Evolutionary conservation across 73 alveolate genomes (phyloP), one percentile per base, ranked within the genome.

Genomic region (Uronychia setigera): DNA sequence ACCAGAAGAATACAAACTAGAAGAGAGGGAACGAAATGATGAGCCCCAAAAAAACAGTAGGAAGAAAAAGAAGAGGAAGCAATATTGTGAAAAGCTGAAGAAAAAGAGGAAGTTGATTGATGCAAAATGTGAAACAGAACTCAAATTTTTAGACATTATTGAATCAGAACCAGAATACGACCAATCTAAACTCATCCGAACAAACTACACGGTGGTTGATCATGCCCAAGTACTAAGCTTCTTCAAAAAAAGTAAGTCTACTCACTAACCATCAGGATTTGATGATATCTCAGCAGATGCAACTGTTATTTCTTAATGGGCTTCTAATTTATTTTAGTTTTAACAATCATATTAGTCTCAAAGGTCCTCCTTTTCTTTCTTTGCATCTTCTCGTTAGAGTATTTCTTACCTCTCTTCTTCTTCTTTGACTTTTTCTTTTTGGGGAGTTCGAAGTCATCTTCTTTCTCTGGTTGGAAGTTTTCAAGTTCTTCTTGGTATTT

Each of bases 371-470:
- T 46, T 46, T 19, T 46, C 19, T 19, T 19, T 19, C 19, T 46
- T 19, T 46, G 67, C 67, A n/a, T n/a, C n/a, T n/a, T n/a, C n/a
- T n/a, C n/a, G n/a, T n/a, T 1, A 29, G 32, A 29, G 1, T 27
- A 1, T 29, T 76, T n/a, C 58, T 1, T 76, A 76, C 81, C 81
- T 32, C 67, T 46, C 67, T 19, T 46, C 67, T 19, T 46, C 67
- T 30, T 80, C 33, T 34, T 25, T 57, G 0, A 58, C 86, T n/a
- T 58, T 58, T 27, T 34, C 86, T 34, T 76, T 35, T 34, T 60
- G 29, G 29, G 30, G 79, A 35, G 79, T 33, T 80, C 86, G 35
- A 35, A 34, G 79, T 80, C 86, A 30, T 80, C 86, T n/a, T 80
- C 86, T 46, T 80, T 79, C 79, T 80, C 77, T 34, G 78, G 34